Conservation (phyloP, 2,329 filamentous ascomycete genomes). For the Colletotrichum cuscutae region DNA sequence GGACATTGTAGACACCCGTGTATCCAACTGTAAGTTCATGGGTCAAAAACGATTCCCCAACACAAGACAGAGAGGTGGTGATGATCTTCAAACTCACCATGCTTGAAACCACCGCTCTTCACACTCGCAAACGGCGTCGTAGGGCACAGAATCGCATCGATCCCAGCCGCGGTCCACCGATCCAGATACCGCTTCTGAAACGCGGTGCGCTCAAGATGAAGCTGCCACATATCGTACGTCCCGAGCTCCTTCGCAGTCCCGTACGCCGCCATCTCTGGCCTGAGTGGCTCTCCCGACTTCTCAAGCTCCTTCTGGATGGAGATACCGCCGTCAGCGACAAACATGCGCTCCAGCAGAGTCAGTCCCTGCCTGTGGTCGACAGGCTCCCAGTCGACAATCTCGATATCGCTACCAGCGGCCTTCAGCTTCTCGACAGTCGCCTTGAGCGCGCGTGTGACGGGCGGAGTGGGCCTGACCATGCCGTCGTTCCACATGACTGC, state of each 20-base stretch:
- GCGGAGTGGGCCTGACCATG: conserved; percentile 73
- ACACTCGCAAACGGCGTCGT: conserved; percentile 56
- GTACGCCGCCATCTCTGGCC: conserved; percentile 50
- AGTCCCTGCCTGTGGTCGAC: conserved; percentile 52
- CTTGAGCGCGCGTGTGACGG: conserved; percentile 66
- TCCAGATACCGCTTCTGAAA: conserved; percentile 59
- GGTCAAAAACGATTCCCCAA: not conserved
- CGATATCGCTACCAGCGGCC: conserved; percentile 59
- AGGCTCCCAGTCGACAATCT: conserved; percentile 62
- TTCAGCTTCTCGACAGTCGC: conserved; percentile 53
- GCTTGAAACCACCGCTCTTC: conserved; percentile 54
- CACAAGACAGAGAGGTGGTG: not conserved
- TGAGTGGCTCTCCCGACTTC: conserved; percentile 54
- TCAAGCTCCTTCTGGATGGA: conserved; percentile 51
- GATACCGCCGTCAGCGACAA: conserved; percentile 57
- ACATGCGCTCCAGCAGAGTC: conserved; percentile 55
- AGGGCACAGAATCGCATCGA: conserved; percentile 73
- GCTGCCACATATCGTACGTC: conserved; percentile 58
- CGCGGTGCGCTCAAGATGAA: conserved; percentile 55
- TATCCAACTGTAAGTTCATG: conserved; percentile 52
- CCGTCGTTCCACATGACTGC: conserved; percentile 74
- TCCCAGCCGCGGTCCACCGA: conserved; percentile 55
- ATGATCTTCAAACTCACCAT: conserved; percentile 45
- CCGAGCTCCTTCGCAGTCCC: conserved; percentile 48
- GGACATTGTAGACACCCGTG: conserved; percentile 60